These are phyloP conservation scores for Candida awuae DNA, from an alignment of 805 yeast genomes.

Conservation along the genomic window DNA sequence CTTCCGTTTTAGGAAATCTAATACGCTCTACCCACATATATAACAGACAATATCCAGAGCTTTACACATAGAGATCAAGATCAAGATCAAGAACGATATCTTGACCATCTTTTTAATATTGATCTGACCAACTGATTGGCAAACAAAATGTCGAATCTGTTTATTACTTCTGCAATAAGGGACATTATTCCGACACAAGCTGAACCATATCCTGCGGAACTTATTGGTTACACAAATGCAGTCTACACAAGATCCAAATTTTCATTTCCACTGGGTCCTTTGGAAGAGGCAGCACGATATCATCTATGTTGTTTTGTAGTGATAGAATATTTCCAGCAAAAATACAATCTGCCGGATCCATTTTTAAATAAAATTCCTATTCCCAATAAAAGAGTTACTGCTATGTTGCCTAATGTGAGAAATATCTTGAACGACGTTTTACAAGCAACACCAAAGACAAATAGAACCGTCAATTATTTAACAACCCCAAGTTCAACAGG, in stretches of 20 bases:
- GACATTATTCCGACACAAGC: conserved; percentile 45
- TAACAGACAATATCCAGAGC: not conserved
- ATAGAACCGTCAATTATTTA: conserved; percentile 4
- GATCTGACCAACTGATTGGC: too few relatives aligned
- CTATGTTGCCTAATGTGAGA: conserved; percentile 38
- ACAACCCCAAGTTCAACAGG: not conserved
- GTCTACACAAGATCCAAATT: conserved; percentile 48
- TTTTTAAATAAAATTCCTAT: conserved; percentile 47
- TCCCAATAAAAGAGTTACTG: conserved; percentile 36
- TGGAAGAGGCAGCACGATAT: conserved; percentile 55
- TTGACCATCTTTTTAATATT: too few relatives aligned
- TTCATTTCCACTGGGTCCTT: conserved; percentile 37
- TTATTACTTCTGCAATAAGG: conserved; percentile 31
- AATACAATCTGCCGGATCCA: conserved; percentile 42
- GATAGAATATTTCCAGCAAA: conserved; percentile 38
- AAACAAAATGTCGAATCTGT: conserved; percentile 24
- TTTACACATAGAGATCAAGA: too few relatives aligned
- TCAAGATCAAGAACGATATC: too few relatives aligned
- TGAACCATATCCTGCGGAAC: conserved; percentile 35
- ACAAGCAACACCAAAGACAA: conserved; percentile 16
- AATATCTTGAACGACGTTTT: conserved; percentile 12
- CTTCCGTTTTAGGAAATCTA: not conserved
- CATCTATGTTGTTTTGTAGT: conserved; percentile 64
- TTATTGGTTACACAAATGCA: conserved; percentile 35
- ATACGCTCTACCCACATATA: not conserved